phyloP scores from a whole-genome alignment of 169 alveolate genomes.

The Neospora caninum region DNA sequence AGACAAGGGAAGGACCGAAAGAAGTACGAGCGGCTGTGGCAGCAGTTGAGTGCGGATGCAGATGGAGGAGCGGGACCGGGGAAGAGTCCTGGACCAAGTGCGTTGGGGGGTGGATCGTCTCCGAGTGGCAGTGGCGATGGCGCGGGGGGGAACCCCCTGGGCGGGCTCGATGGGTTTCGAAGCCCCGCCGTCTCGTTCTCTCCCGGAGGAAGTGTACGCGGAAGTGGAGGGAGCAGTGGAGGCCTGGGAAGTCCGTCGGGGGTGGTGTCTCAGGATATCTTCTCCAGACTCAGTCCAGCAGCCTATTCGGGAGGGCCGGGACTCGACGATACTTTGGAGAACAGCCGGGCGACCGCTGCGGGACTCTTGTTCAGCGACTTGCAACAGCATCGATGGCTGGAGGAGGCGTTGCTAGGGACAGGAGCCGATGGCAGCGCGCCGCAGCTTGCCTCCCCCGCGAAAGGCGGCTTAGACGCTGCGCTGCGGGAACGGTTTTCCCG shows the following conservation, averaged over 20 bases:
- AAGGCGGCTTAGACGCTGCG: background rate
- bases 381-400: background rate
- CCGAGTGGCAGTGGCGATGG: background rate
- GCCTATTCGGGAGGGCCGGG: background rate
- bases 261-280: background rate
- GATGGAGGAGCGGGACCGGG: background rate
- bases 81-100: background rate
- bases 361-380: background rate
- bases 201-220: background rate
- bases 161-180: background rate
- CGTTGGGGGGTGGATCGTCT: background rate
- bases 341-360: background rate
- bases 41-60: conserved; percentile 11
- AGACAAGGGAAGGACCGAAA: background rate
- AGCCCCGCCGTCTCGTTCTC: background rate
- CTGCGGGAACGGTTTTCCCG: background rate
- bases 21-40: conserved; percentile 16
- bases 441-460: background rate
- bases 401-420: background rate
- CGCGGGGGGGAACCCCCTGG: background rate
- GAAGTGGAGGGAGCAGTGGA: background rate
- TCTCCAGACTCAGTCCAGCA: background rate
- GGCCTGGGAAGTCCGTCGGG: background rate
- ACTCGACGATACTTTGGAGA: background rate
- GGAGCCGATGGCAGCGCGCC: background rate